Evolutionary conservation across 108 stramenopile genomes (phyloP), one percentile per base, ranked within the genome.

Genomic region (Skeletonema costatum): DNA sequence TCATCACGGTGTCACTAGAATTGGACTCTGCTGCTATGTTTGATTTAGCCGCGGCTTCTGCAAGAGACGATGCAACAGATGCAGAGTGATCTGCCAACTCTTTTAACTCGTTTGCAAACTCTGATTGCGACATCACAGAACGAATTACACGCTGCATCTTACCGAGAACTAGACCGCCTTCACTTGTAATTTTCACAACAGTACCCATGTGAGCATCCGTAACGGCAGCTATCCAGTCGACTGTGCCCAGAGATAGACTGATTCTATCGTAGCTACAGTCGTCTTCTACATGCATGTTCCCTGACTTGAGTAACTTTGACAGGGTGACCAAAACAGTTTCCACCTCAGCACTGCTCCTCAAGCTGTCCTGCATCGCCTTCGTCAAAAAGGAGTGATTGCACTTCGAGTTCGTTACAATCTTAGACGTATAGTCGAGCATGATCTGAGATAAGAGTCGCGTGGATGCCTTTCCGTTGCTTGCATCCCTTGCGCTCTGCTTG

Each of bases 221-320:
- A 25, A 83, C 31, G 11, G 82, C 71, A n/a, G 82, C 51, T 65
- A 83, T 77, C 82, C 82, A 83, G 14, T 83, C 68, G 53, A 83
- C 73, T 21, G 72, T 59, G 19, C 82, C 68, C 62, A 65, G 32
- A 46, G 39, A 66, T 46, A 76, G 66, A 73, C 64, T 32, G 19
- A 39, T 14, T 56, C 56, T 65, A 6, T 25, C 53, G 16, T 35
- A 17, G 6, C 12, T 31, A 32, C 31, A 61, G 8, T 48, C 50
- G 9, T 63, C 14, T 14, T 58, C 44, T 41, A 9, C 36, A 42
- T 33, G 35, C 31, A 48, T 46, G 32, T 69, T 60, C 25, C 82
- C 82, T 51, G 48, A 46, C 60, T 76, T 73, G 30, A 83, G 76
- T 50, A 83, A 67, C 32, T 83, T 83, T 32, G 75, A 39, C n/a